These are phyloP conservation scores for Plasmodium cynomolgi DNA, from an alignment of 169 alveolate species.

Conservation along the genomic window DNA sequence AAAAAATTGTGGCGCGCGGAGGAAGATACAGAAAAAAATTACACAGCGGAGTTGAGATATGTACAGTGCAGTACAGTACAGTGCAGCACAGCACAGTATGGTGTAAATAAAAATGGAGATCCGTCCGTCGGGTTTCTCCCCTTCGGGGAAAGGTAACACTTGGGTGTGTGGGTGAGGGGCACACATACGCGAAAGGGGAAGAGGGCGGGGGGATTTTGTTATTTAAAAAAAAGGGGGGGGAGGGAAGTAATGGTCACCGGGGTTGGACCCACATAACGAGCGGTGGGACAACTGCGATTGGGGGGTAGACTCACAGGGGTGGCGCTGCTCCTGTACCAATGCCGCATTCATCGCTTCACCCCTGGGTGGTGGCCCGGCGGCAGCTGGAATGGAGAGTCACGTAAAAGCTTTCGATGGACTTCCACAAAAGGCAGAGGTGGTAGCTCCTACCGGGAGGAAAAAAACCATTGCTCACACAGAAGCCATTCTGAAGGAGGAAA, in stretches of 20 bases:
- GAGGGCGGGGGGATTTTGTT: too few relatives aligned
- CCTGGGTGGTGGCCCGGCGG: not conserved
- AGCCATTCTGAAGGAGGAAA: not conserved
- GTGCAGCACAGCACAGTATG: too few relatives aligned
- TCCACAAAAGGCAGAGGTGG: constrained; percentile 37
- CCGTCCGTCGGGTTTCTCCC: not conserved
- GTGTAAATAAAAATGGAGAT: not conserved
- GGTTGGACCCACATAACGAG: not conserved
- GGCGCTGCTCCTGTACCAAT: not conserved
- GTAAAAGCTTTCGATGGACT: constrained; percentile 29
- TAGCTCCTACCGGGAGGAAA: not conserved
- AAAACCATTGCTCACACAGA: not conserved
- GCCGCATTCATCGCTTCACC: not conserved
- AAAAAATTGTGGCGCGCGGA: not conserved
- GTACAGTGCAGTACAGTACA: not conserved
- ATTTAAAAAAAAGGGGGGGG: too few relatives aligned
- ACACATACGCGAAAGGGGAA: not conserved
- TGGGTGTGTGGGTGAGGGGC: not conserved
- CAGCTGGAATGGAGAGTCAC: not conserved
- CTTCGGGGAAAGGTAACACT: not conserved
- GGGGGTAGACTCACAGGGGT: not conserved
- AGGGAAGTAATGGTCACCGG: not conserved
- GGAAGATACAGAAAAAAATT: not conserved
- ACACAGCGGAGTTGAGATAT: not conserved
- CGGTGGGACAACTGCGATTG: not conserved